Conservation (phyloP, 345 rosid species). For the Citropsis articulata region DNA sequence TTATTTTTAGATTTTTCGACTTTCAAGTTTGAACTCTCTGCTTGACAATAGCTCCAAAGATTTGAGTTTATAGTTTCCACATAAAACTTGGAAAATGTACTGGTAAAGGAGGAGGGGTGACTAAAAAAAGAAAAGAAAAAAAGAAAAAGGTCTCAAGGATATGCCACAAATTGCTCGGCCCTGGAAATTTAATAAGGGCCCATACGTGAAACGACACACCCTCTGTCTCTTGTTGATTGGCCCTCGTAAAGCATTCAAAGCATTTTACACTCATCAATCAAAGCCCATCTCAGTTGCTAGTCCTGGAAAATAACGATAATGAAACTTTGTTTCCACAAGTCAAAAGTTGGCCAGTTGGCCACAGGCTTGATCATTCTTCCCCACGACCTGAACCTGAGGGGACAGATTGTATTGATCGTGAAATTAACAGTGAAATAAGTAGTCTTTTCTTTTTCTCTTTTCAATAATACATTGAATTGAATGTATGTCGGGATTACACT, state of each 20-base stretch:
- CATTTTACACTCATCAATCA: neutral
- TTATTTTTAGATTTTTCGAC: slow-evolving; percentile 1
- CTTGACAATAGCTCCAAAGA: slow-evolving; percentile 13
- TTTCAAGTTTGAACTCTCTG: neutral
- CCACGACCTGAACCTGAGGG: slow-evolving; percentile 18
- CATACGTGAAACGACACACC: neutral
- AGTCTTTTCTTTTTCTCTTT: neutral
- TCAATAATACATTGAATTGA: no score
- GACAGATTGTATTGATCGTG: slow-evolving; percentile 24
- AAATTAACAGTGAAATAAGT: neutral
- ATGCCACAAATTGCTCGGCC: neutral
- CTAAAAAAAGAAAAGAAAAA: no score
- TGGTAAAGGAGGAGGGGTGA: neutral
- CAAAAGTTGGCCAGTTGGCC: slow-evolving; percentile 24
- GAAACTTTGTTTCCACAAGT: slow-evolving; percentile 5
- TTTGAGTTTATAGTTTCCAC: neutral
- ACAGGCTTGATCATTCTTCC: slow-evolving; percentile 24
- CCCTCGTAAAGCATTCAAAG: slow-evolving; percentile 1
- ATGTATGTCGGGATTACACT: no score
- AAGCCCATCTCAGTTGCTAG: neutral
- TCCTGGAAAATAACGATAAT: neutral
- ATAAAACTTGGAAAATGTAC: slow-evolving; percentile 3
- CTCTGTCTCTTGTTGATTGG: slow-evolving; percentile 5
- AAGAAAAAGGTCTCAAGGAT: neutral
- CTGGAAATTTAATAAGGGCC: neutral